These are phyloP conservation scores for Thermothelomyces thermophilus DNA, from an alignment of 2,329 filamentous ascomycete species.

Conservation along the genomic window DNA sequence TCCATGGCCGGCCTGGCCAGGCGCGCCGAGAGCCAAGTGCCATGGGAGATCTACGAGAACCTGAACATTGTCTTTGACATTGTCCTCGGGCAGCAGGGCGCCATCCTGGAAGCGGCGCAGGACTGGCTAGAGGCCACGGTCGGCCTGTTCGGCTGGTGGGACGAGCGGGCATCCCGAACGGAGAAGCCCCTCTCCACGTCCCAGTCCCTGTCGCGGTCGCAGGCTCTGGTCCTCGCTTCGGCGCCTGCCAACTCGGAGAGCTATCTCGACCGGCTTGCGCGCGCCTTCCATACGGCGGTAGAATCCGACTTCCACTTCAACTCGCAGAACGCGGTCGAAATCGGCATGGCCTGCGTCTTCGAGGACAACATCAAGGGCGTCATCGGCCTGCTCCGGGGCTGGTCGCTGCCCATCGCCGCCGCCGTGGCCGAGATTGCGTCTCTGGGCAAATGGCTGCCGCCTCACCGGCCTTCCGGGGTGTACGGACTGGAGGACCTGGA, in stretches of 20 bases:
- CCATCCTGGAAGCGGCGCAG: slow-evolving; percentile 69
- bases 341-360: slow-evolving; percentile 74
- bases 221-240: slow-evolving; percentile 34
- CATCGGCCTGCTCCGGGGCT: slow-evolving; percentile 65
- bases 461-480: slow-evolving; percentile 46
- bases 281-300: slow-evolving; percentile 63
- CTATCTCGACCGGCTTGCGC: slow-evolving; percentile 67
- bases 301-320: slow-evolving; percentile 71
- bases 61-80: slow-evolving; percentile 75
- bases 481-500: slow-evolving; percentile 62
- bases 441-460: slow-evolving; percentile 75
- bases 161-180: slow-evolving; percentile 55
- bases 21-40: slow-evolving; percentile 79
- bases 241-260: slow-evolving; percentile 45
- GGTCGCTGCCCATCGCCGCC: slow-evolving; percentile 73
- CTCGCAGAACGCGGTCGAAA: slow-evolving; percentile 66
- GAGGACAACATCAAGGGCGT: slow-evolving; percentile 76
- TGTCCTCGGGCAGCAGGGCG: slow-evolving; percentile 65
- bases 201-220: slow-evolving; percentile 34
- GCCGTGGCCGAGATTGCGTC: slow-evolving; percentile 78
- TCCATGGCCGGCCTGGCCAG: slow-evolving; percentile 59
- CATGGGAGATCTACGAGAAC: slow-evolving; percentile 85
- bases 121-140: slow-evolving; percentile 91
- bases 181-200: slow-evolving; percentile 21
- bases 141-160: slow-evolving; percentile 85